These are phyloP conservation scores for Populus pruinosa DNA, from an alignment of 345 rosid species.

Conservation along the genomic window DNA sequence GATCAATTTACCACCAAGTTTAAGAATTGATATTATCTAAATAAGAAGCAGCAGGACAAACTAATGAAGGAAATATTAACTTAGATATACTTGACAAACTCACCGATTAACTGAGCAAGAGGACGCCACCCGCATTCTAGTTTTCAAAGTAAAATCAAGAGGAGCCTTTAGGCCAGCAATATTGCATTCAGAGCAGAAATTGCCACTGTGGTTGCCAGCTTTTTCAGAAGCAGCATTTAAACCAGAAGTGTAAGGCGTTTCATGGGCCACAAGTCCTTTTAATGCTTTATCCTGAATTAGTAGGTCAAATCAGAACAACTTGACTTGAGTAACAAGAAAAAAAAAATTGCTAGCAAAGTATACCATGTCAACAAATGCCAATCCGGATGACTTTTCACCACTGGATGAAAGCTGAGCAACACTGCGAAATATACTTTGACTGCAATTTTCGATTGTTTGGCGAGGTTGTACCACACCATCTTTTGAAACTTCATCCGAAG, in stretches of 20 bases:
- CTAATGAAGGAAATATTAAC: background rate
- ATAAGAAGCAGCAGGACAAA: slow-evolving; percentile 8
- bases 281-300: slow-evolving; percentile 70
- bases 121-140: slow-evolving; percentile 53
- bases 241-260: slow-evolving; percentile 24
- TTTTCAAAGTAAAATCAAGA: slow-evolving; percentile 85
- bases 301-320: slow-evolving; percentile 9
- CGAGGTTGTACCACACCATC: slow-evolving; percentile 31
- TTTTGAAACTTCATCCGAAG: slow-evolving; percentile 41
- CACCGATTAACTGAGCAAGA: slow-evolving; percentile 68
- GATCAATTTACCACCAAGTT: background rate
- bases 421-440: slow-evolving; percentile 64
- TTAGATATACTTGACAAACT: slow-evolving; percentile 23
- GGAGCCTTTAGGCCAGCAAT: slow-evolving; percentile 63
- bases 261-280: slow-evolving; percentile 69
- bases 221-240: slow-evolving; percentile 37
- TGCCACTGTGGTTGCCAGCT: slow-evolving; percentile 37
- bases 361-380: slow-evolving; percentile 78
- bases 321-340: slow-evolving; percentile 6
- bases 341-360: slow-evolving; percentile 16
- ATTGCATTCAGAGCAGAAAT: slow-evolving; percentile 48
- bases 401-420: slow-evolving; percentile 75
- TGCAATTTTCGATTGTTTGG: slow-evolving; percentile 50
- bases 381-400: slow-evolving; percentile 47
- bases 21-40: background rate